Evolutionary conservation across 2,329 filamentous ascomycete genomes (phyloP), one percentile per base, ranked within the genome.

Genomic region (Dactylonectria estremocensis): DNA sequence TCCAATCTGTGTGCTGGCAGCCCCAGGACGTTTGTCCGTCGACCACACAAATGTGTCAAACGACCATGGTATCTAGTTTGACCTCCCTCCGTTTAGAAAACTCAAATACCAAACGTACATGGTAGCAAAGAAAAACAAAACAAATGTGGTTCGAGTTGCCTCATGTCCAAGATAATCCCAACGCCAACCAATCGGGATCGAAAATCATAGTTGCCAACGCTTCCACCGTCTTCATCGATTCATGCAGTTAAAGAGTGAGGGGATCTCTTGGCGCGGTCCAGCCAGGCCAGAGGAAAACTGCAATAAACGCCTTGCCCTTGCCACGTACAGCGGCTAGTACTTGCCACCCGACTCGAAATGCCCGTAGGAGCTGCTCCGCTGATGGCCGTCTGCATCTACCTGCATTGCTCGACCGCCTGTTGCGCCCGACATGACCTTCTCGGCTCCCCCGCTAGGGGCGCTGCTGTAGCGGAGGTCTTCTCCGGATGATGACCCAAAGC

Each of bases 341-440:
- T 75, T 76, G 59, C 60, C 74, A 65, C 67, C 58, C 50, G 73
- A 66, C 54, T 80, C 79, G 46, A 83, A 72, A 37, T 79, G 77
- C 33, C 80, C 80, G 53, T 82, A 76, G 31, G 79, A 80, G 74
- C 79, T 82, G 56, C 68, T 72, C 72, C 80, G 77, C 71, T 78
- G 77, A 52, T 81, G 77, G 13, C 72, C 69, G 10, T 72, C 69
- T 11, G 74, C 75, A 13, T 72, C 69, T 11, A 75, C 75, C 64
- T 78, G 70, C 64, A 73, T 72, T 52, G 75, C 52, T 45, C 69
- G 69, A 37, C 72, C 74, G 35, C 70, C 75, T 48, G 66, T 67
- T 46, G 69, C 67, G 9, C 75, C 75, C 5, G 75, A 70, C 67
- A 76, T 71, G 46, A 76, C 46, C 67, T 75, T 80, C 66, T 81